Evolutionary conservation across 148 eudicot genomes (phyloP).

Genomic region (Salicornia ramosissima): DNA sequence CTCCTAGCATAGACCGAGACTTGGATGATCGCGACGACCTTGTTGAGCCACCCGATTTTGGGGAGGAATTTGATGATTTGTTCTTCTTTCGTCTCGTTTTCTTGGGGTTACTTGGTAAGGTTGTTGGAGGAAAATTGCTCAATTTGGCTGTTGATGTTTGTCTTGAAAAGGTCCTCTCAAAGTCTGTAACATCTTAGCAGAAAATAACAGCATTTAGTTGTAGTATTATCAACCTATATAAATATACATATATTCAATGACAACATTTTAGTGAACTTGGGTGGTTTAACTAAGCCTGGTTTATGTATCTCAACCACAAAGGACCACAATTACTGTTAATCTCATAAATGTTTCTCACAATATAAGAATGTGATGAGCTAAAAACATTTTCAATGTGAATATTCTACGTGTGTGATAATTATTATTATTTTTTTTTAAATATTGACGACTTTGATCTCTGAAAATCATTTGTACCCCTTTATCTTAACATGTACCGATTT

Average conservation of each 20-base stretch:
- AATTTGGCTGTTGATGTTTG: conserved; percentile 35
- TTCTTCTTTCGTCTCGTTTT: conserved; percentile 53
- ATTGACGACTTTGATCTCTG: too few species aligned
- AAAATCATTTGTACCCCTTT: too few species aligned
- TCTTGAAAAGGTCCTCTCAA: conserved; percentile 34
- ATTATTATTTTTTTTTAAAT: too few species aligned
- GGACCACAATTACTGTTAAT: too few species aligned
- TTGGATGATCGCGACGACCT: conserved; percentile 49
- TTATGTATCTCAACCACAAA: too few species aligned
- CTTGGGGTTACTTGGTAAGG: conserved; percentile 38
- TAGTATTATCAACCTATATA: not conserved
- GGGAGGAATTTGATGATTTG: conserved; percentile 47
- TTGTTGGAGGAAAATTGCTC: conserved; percentile 38
- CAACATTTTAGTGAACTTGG: not conserved
- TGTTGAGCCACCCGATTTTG: conserved; percentile 34
- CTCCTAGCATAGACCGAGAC: conserved; percentile 33
- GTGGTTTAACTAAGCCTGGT: too few species aligned
- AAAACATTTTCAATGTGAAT: too few species aligned
- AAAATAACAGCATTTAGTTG: conserved; percentile 2
- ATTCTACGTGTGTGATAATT: too few species aligned
- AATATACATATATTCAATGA: not conserved
- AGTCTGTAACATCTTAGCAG: conserved; percentile 34
- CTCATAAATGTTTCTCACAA: too few species aligned
- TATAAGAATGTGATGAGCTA: too few species aligned
- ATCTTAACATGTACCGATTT: too few species aligned